Percentiles rank a stretch among this genome's conserved stretches.
These are phyloP conservation scores for Pholiota conissans DNA, from an alignment of 768 basidiomycete species.

Conservation along the genomic window DNA sequence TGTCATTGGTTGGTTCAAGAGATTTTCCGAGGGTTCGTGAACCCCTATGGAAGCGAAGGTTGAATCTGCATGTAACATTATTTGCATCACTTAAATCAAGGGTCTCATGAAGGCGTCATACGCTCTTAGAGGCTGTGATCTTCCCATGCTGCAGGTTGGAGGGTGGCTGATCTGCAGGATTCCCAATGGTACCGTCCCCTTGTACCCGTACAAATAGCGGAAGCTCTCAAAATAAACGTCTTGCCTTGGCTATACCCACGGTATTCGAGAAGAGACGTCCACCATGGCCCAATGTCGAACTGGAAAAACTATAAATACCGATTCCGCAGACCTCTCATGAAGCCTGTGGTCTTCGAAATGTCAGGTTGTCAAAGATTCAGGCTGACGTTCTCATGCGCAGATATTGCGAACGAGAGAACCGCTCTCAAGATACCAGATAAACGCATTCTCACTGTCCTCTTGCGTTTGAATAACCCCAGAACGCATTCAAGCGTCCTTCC, in stretches of 20 bases:
- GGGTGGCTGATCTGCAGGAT: no score
- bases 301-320: neutral
- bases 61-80: neutral
- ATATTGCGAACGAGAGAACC: neutral
- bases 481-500: neutral
- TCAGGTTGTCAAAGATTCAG: neutral
- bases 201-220: no score
- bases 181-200: no score
- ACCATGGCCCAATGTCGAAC: no score
- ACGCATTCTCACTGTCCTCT: neutral
- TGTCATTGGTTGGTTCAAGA: slow-evolving; percentile 50
- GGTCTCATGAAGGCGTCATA: neutral
- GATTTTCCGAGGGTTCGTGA: slow-evolving; percentile 30
- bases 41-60: neutral
- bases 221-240: no score
- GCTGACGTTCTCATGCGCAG: neutral
- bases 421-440: neutral
- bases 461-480: no score
- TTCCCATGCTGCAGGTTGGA: neutral
- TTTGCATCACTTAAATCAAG: neutral
- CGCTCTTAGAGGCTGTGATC: neutral
- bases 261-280: no score
- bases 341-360: neutral
- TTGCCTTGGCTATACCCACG: no score
- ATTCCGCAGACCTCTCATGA: neutral